Base-by-base conservation (phyloP, 768 basidiomycete genomes). In the Phallus indusiatus region DNA sequence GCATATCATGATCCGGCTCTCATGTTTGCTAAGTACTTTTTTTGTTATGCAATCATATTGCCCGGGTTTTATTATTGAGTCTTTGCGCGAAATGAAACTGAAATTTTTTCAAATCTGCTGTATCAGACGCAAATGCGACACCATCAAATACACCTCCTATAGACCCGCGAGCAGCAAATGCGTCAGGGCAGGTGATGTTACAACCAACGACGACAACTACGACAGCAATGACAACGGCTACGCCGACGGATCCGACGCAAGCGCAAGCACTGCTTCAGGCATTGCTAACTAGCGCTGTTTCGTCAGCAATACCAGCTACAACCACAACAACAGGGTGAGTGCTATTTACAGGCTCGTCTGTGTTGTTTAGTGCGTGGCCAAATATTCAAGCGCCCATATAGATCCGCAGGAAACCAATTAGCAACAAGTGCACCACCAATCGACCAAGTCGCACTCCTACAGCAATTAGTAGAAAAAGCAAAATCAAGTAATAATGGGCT, bases 21-120 rank as follows among this genome's bases (percentile, higher is more conserved):
- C 77, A 74, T 83, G 79, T 84, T 84, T 84, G 88, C 85, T 86
- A 86, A 90, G 88, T 90, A 88, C 77, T 73, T 75, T 76, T 76
- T 75, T 73, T 73, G 72, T 74, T 74, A 76, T 81, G 81, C 81
- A 89, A 87, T 81, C 73, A 75, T 78, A 85, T 74, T 24, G 18
- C 33, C 50, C 58, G 76, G 70, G 70, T 56, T 47, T n/a, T 60
- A 47, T 51, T 28, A 61, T 14, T 60, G 56, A 51, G 71, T 73
- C 79, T 85, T 81, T 77, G 74, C 73, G 71, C 64, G 70, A 79
- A 81, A 86, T 89, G 80, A 88, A 88, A 77, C 65, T 68, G 60
- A 60, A 51, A 53, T 76, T 71, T 71, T 59, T 36, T 28, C 7
- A 17, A 65, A 73, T 76, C 73, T 77, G 73, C 78, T 85, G 84